Evolutionary conservation across 805 yeast species (phyloP), one percentile per base, ranked within the genome.

Genomic region (Clavispora vitiphila): DNA sequence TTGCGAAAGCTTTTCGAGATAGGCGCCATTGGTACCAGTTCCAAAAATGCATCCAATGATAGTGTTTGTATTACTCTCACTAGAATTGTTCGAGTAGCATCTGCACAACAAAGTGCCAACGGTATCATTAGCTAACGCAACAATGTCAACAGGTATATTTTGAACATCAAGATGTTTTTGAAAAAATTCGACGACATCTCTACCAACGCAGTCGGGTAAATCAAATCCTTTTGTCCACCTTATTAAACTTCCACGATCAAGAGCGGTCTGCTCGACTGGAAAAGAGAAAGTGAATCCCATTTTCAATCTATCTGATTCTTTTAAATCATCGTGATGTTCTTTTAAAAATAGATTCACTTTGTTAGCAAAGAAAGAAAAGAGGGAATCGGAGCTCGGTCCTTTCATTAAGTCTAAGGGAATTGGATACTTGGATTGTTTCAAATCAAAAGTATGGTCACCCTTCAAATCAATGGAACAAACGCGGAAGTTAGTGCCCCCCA

Each of bases 161-260:
- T 76, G 71, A 3, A 50, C 55, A 53, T 86, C 83, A 36, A 91
- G 56, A 44, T 86, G 84, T 10, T 62, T 60, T 64, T 93, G 98
- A 47, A 88, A 73, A 35, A 80, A 64, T 35, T 68, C 69, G 39
- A 86, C 93, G 34, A 93, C 84, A 60, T 91, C 97, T 57, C 81
- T 70, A 41, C 87, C 95, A 26, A 91, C 85, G 31, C 86, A 81
- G 53, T 91, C 98, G 22, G 77, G 76, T 52, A 93, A 83, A 55
- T 86, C 80, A 64, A 86, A 91, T 26, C 98, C 98, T 65, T 91
- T 91, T 15, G 98, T 89, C 99, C 99, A 91, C 63, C 98, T 82
- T 38, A 91, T 76, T 49, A 93, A 74, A 8, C 77, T 78, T 48
- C 99, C 98, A 7, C 80, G 69, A 58, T 80, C 77, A 51, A 93